phyloP scores from a whole-genome alignment of 192 early-diverging fungal species.

The Paraglomus occultum region DNA sequence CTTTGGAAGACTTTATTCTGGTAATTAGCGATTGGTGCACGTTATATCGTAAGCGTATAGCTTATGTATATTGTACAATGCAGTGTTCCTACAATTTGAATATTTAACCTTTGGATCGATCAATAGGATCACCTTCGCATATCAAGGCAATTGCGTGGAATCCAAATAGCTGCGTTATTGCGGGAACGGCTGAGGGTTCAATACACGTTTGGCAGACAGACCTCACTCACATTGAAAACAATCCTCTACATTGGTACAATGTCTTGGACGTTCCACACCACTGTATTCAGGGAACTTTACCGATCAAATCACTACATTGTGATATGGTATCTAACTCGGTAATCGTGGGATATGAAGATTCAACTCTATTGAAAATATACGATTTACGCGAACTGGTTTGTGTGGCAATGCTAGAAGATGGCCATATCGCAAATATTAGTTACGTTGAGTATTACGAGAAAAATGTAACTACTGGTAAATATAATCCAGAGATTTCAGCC shows the following conservation, averaged over 20 bases:
- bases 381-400: slow-evolving; percentile 21
- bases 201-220: slow-evolving; percentile 37
- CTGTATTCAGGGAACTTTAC: neutral
- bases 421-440: slow-evolving; percentile 18
- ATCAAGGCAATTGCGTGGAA: slow-evolving; percentile 11
- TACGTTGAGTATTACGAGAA: too few species aligned
- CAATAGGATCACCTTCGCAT: neutral
- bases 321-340: slow-evolving; percentile 9
- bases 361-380: slow-evolving; percentile 26
- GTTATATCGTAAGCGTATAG: neutral
- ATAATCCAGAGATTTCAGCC: too few species aligned
- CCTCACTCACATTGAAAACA: slow-evolving; percentile 6
- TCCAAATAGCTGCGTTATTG: slow-evolving; percentile 29
- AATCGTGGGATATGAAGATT: slow-evolving; percentile 29
- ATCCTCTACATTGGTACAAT: neutral
- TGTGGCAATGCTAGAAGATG: slow-evolving; percentile 28
- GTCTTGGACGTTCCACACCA: neutral
- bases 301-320: slow-evolving; percentile 26
- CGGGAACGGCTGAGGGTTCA: slow-evolving; percentile 35
- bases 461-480: too few species aligned
- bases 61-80: slow-evolving; percentile 16
- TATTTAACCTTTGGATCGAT: neutral
- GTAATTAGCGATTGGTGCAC: slow-evolving; percentile 7
- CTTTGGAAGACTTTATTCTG: slow-evolving; percentile 27
- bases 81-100: slow-evolving; percentile 7